These are phyloP conservation scores for Phytophthora sansomeana DNA, from an alignment of 352 stramenopile genomes.

Conservation along the genomic window DNA sequence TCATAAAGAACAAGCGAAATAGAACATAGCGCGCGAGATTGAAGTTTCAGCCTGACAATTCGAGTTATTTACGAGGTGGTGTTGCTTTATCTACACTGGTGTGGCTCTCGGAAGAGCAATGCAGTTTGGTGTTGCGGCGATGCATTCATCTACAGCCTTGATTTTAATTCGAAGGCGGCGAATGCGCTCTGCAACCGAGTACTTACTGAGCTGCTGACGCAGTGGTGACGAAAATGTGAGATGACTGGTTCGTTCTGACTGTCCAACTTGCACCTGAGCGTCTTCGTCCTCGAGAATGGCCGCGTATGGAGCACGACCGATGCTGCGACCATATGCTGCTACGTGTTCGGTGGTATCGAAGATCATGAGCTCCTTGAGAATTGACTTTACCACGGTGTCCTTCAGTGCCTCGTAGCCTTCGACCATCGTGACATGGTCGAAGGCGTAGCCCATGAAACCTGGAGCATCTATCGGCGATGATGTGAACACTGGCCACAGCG, in stretches of 20 bases:
- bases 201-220: slow-evolving; percentile 50
- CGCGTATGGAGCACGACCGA: slow-evolving; percentile 51
- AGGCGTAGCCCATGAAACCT: slow-evolving; percentile 79
- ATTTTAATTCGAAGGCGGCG: slow-evolving; percentile 43
- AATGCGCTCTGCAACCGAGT: slow-evolving; percentile 55
- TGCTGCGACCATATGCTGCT: slow-evolving; percentile 46
- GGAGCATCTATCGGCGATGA: slow-evolving; percentile 42
- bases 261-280: slow-evolving; percentile 13
- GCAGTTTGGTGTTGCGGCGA: slow-evolving; percentile 32
- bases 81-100: slow-evolving; percentile 4
- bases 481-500: slow-evolving; percentile 70
- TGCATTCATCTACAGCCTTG: slow-evolving; percentile 50
- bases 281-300: slow-evolving; percentile 50
- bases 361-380: slow-evolving; percentile 79
- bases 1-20: slow-evolving; percentile 35
- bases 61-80: slow-evolving; percentile 3
- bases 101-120: neutral
- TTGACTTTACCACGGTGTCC: slow-evolving; percentile 74
- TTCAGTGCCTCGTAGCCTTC: slow-evolving; percentile 66
- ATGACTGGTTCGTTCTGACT: slow-evolving; percentile 33
- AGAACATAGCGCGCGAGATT: slow-evolving; percentile 15
- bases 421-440: slow-evolving; percentile 69
- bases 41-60: slow-evolving; percentile 6
- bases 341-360: slow-evolving; percentile 68
- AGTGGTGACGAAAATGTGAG: slow-evolving; percentile 69